These are phyloP conservation scores for Ilex aquifolium DNA, from an alignment of 257 asterid species.

Conservation along the genomic window DNA sequence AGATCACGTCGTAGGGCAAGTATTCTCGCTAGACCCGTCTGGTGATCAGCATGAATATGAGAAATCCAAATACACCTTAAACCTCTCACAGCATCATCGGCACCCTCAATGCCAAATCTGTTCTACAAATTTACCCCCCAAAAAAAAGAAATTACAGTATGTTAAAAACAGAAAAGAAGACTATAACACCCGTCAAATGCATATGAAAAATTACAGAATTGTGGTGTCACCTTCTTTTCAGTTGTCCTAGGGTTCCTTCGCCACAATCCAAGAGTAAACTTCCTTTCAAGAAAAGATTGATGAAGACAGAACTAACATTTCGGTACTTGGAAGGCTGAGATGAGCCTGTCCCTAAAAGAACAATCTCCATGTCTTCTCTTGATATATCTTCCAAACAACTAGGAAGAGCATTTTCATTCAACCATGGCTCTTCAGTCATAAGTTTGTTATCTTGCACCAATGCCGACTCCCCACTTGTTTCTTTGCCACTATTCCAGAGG, in stretches of 20 bases:
- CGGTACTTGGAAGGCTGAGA: conserved; percentile 99
- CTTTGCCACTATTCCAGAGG: conserved; percentile 33
- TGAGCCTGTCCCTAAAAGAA: conserved; percentile 97
- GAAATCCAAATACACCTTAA: conserved; percentile 91
- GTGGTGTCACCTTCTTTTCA: conserved; percentile 64
- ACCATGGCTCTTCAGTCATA: conserved; percentile 74
- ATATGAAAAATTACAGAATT: background rate
- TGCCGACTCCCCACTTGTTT: conserved; percentile 13
- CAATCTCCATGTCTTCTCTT: conserved; percentile 85
- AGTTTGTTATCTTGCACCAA: conserved; percentile 10
- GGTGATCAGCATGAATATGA: conserved; percentile 98
- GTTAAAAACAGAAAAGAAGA: background rate
- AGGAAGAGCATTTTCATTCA: conserved; percentile 47
- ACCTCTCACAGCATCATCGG: conserved; percentile 68
- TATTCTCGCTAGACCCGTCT: conserved; percentile 92
- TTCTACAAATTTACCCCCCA: conserved; percentile 4
- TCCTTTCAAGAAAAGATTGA: conserved; percentile 83
- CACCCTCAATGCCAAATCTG: conserved; percentile 82
- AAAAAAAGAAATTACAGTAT: background rate
- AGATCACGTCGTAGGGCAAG: conserved; percentile 71
- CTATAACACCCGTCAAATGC: background rate
- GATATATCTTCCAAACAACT: conserved; percentile 67
- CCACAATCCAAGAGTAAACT: conserved; percentile 85
- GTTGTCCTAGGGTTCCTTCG: conserved; percentile 95
- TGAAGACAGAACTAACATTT: conserved; percentile 81